These are phyloP conservation scores for Fermentozyma sake DNA, from an alignment of 1,139 yeast species.

Conservation along the genomic window DNA sequence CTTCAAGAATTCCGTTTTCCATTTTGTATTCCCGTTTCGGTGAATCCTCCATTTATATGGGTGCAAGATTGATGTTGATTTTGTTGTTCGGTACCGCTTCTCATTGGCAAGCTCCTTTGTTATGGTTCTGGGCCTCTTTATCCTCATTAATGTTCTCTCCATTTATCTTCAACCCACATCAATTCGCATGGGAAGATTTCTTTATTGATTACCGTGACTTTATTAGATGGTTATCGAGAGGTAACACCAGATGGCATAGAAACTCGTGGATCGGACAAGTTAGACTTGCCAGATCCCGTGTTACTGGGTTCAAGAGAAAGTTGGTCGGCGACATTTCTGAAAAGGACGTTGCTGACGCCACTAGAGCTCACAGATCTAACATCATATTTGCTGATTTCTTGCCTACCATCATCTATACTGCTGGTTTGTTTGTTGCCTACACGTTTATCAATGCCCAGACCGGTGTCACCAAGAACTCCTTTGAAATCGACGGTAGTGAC, in stretches of 20 bases:
- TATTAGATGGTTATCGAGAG: constrained; percentile 97
- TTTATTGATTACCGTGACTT: constrained; percentile 98
- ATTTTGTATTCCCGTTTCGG: constrained; percentile 96
- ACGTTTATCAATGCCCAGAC: constrained; percentile 96
- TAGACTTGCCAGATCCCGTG: constrained; percentile 91
- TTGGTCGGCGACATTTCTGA: constrained; percentile 84
- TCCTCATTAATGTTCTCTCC: constrained; percentile 91
- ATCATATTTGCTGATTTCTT: constrained; percentile 80
- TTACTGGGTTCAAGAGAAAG: constrained; percentile 97
- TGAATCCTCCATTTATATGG: constrained; percentile 93
- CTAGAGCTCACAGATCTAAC: constrained; percentile 91
- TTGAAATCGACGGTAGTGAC: constrained; percentile 19
- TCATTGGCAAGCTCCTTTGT: constrained; percentile 94
- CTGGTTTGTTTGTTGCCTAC: constrained; percentile 86
- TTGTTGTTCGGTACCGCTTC: constrained; percentile 87
- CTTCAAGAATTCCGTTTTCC: constrained; percentile 96
- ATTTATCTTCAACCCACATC: constrained; percentile 96
- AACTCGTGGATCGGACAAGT: constrained; percentile 99
- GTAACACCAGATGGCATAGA: constrained; percentile 98
- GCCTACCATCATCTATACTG: constrained; percentile 82
- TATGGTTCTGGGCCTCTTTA: constrained; percentile 98
- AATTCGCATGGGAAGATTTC: constrained; percentile 98
- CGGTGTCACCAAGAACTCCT: constrained; percentile 62
- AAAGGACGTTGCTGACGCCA: constrained; percentile 89
- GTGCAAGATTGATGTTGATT: constrained; percentile 87